Conservation (phyloP, 2,329 filamentous ascomycete species). For the Aspergillus eucalypticola region DNA sequence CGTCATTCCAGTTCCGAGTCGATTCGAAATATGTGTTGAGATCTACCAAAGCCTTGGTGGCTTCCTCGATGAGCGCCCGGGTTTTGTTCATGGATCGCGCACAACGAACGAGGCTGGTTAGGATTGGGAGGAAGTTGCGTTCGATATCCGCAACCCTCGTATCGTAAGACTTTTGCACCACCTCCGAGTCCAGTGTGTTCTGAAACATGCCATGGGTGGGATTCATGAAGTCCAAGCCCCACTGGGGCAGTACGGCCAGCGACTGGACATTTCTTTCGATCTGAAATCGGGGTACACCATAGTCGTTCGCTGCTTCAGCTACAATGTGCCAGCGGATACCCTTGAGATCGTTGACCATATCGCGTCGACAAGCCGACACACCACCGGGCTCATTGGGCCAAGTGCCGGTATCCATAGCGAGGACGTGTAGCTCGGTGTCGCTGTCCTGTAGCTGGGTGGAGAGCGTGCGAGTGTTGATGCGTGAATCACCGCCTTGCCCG, state of each 20-base stretch:
- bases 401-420: conserved; percentile 54
- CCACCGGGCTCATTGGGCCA: conserved; percentile 56
- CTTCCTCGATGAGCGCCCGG: conserved; percentile 44
- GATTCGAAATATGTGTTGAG: conserved; percentile 52
- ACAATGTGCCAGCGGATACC: conserved; percentile 57
- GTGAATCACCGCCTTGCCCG: conserved; percentile 53
- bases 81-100: conserved; percentile 49
- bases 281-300: conserved; percentile 56
- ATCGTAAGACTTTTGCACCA: conserved; percentile 42
- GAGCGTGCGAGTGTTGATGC: conserved; percentile 49
- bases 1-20: conserved; percentile 49
- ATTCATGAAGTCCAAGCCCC: conserved; percentile 55
- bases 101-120: conserved; percentile 52
- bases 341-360: conserved; percentile 55
- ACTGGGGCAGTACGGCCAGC: conserved; percentile 54
- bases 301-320: conserved; percentile 57
- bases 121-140: conserved; percentile 53
- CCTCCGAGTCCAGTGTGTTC: conserved; percentile 53
- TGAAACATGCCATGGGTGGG: conserved; percentile 55
- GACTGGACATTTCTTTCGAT: conserved; percentile 57
- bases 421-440: conserved; percentile 53
- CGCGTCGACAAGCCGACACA: conserved; percentile 56
- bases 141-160: conserved; percentile 50
- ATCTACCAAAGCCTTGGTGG: conserved; percentile 50
- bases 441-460: conserved; percentile 36